These are phyloP conservation scores for Pythium diclinum DNA, from an alignment of 352 stramenopile species.

Conservation along the genomic window DNA sequence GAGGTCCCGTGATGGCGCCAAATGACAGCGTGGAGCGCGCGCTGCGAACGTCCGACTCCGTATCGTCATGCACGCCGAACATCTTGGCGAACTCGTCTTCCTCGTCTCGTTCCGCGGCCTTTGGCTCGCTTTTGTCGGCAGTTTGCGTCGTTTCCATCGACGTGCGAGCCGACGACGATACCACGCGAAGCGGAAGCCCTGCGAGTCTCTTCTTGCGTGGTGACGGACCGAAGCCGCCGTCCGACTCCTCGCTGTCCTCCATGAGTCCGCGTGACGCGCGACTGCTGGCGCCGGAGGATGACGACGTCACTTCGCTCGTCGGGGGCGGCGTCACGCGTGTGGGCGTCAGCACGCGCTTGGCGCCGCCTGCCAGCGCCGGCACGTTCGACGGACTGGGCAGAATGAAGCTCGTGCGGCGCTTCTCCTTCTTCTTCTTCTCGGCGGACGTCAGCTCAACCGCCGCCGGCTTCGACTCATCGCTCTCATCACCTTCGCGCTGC, in stretches of 20 bases:
- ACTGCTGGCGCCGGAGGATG: conserved; percentile 6
- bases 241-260: conserved; percentile 26
- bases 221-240: conserved; percentile 23
- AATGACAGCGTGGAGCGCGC: conserved; percentile 33
- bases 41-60: conserved; percentile 17
- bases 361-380: conserved; percentile 49
- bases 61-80: conserved; percentile 17
- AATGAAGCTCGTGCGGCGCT: conserved; percentile 47
- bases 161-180: background rate
- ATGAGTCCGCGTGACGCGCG: conserved; percentile 7
- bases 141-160: background rate
- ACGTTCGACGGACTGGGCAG: conserved; percentile 42
- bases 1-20: conserved; percentile 26
- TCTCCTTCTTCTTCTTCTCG: conserved; percentile 31
- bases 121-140: background rate
- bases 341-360: conserved; percentile 58
- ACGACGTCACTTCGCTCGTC: conserved; percentile 18
- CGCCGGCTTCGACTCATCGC: background rate
- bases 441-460: conserved; percentile 1
- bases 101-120: background rate
- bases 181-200: background rate
- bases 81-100: conserved; percentile 1
- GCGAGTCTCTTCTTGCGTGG: conserved; percentile 20
- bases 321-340: conserved; percentile 23
- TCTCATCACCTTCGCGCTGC: background rate